These are phyloP conservation scores for Dysphania ambrosioides DNA, from an alignment of 148 eudicot species.

Conservation along the genomic window DNA sequence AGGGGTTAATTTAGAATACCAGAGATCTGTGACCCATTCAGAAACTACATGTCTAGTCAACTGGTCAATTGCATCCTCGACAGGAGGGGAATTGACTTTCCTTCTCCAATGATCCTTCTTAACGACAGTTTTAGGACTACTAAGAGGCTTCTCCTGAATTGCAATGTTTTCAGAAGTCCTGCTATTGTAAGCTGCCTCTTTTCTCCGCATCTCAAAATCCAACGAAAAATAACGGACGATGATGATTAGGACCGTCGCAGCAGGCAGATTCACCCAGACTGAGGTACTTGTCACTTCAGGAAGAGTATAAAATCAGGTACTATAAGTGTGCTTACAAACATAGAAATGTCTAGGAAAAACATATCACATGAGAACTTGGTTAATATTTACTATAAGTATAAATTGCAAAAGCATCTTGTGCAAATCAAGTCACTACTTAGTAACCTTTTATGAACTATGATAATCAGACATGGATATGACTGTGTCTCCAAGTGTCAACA, in stretches of 20 bases:
- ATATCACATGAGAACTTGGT: neutral
- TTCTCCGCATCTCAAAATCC: conserved; percentile 75
- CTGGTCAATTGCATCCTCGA: conserved; percentile 86
- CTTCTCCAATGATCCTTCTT: conserved; percentile 73
- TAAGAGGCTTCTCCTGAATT: conserved; percentile 43
- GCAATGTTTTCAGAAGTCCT: conserved; percentile 40
- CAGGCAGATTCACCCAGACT: conserved; percentile 89
- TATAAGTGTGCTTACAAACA: neutral
- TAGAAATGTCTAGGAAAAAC: neutral
- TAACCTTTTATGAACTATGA: neutral
- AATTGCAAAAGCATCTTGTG: neutral
- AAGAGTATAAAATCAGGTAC: conserved; percentile 11
- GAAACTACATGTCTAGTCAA: conserved; percentile 81
- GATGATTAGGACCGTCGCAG: conserved; percentile 58
- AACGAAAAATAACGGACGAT: conserved; percentile 67
- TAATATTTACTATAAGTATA: neutral
- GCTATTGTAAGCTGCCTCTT: conserved; percentile 72
- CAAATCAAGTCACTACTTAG: neutral
- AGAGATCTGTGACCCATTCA: conserved; percentile 97
- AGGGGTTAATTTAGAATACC: conserved; percentile 88
- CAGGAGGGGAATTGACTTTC: conserved; percentile 82
- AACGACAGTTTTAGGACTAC: conserved; percentile 34
- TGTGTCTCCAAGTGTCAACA: neutral
- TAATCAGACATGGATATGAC: neutral
- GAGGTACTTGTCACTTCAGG: conserved; percentile 93